These are phyloP conservation scores for Raphanus raphanistrum DNA, from an alignment of 345 rosid species.

Conservation along the genomic window DNA sequence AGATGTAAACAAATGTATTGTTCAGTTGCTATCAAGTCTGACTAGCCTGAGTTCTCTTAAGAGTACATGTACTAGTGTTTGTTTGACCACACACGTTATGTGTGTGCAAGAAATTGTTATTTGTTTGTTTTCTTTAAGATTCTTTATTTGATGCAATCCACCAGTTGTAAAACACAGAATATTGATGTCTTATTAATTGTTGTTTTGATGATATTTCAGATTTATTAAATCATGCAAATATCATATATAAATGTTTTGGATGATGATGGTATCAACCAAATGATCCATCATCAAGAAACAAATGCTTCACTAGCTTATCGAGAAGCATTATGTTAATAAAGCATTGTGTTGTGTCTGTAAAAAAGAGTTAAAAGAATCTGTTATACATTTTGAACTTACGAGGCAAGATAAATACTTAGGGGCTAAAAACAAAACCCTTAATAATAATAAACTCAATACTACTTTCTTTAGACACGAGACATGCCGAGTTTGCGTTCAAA, in stretches of 20 bases:
- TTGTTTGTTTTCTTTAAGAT: neutral
- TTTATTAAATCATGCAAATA: too few species aligned
- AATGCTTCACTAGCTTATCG: neutral
- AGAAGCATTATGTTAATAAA: neutral
- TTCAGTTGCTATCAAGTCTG: neutral
- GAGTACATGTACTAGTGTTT: neutral
- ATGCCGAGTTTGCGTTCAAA: slow-evolving; percentile 67
- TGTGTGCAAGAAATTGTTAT: neutral
- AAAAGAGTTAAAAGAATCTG: neutral
- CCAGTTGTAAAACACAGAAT: neutral
- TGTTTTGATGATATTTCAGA: neutral
- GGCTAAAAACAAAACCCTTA: slow-evolving; percentile 19
- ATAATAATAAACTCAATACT: neutral
- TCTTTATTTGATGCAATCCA: neutral
- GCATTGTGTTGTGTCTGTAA: too few species aligned
- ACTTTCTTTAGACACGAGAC: slow-evolving; percentile 50
- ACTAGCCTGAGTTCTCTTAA: neutral
- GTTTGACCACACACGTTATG: neutral
- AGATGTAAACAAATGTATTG: neutral
- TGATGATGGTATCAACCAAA: neutral
- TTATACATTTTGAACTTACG: slow-evolving; percentile 19
- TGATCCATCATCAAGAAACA: neutral
- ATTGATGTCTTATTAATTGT: neutral
- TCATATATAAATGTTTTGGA: neutral
- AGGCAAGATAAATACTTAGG: slow-evolving; percentile 12